phyloP scores from a whole-genome alignment of 257 asterid species.

The Cynanchum wilfordii region DNA sequence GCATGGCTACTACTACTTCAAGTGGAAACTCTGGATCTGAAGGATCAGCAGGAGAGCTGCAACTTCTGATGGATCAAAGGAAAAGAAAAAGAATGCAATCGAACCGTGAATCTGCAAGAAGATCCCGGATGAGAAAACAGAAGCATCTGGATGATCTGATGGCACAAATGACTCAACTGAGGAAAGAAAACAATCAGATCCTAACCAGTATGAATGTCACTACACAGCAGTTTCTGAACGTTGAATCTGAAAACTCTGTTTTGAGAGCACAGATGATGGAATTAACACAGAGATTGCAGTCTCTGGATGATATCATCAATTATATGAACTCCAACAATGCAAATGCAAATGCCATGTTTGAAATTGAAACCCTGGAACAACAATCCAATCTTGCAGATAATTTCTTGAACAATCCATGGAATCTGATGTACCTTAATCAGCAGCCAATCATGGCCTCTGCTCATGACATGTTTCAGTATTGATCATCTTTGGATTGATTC shows the following conservation, averaged over 20 bases:
- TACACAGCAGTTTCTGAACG: conserved; percentile 36
- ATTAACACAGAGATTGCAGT: conserved; percentile 59
- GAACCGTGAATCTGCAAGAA: conserved; percentile 87
- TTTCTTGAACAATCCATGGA: conserved; percentile 49
- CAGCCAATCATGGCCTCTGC: conserved; percentile 69
- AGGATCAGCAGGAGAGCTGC: conserved; percentile 28
- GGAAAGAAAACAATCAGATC: conserved; percentile 48
- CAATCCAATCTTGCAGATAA: conserved; percentile 26
- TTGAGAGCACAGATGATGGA: conserved; percentile 77
- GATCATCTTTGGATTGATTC: conserved; percentile 19
- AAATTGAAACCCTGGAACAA: conserved; percentile 36
- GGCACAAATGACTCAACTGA: conserved; percentile 46
- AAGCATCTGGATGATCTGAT: conserved; percentile 66
- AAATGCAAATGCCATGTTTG: conserved; percentile 21
- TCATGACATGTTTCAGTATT: conserved; percentile 51
- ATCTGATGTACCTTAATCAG: conserved; percentile 45
- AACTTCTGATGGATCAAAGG: conserved; percentile 45
- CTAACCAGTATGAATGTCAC: conserved; percentile 32
- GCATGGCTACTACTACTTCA: conserved; percentile 60
- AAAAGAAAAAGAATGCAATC: conserved; percentile 80
- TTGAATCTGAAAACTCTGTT: conserved; percentile 76
- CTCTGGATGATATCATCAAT: conserved; percentile 54
- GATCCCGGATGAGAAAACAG: conserved; percentile 88
- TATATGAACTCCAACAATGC: conserved; percentile 35
- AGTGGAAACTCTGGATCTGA: conserved; percentile 59